Conservation (phyloP, 1,139 yeast genomes). For the Debaryomyces nepalensis region DNA sequence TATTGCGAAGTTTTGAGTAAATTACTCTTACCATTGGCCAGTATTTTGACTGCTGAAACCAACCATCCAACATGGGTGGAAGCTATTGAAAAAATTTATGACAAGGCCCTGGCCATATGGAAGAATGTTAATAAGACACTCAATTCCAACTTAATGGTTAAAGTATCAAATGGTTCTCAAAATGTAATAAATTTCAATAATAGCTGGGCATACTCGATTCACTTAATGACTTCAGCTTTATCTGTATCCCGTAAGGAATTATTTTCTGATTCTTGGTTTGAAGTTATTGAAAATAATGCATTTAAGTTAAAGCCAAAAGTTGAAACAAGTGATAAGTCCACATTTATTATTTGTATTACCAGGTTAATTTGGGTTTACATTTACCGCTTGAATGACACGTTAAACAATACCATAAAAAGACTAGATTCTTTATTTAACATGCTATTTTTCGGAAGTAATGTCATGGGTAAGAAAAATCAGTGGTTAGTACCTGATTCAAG, state of each 20-base stretch:
- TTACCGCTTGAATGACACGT: slow-evolving; percentile 83
- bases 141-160: slow-evolving; percentile 3
- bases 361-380: slow-evolving; percentile 88
- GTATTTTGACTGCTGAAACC: slow-evolving; percentile 87
- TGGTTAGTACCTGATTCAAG: slow-evolving; percentile 69
- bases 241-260: slow-evolving; percentile 82
- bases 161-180: background rate
- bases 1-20: slow-evolving; percentile 84
- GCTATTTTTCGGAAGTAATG: slow-evolving; percentile 51
- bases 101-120: slow-evolving; percentile 51
- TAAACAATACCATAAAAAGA: slow-evolving; percentile 78
- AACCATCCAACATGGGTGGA: slow-evolving; percentile 96
- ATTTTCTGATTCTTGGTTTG: slow-evolving; percentile 77
- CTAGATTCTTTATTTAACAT: slow-evolving; percentile 56
- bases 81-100: slow-evolving; percentile 67
- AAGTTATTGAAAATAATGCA: slow-evolving; percentile 58
- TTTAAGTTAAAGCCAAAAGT: slow-evolving; percentile 43
- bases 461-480: slow-evolving; percentile 62
- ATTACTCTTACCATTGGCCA: slow-evolving; percentile 81
- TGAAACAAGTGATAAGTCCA: slow-evolving; percentile 61
- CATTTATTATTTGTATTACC: slow-evolving; percentile 67
- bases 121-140: slow-evolving; percentile 22
- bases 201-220: slow-evolving; percentile 75
- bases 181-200: slow-evolving; percentile 28
- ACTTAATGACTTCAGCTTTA: slow-evolving; percentile 71